phyloP scores from a whole-genome alignment of 768 basidiomycete species.

The Macrolepiota fuliginosa region DNA sequence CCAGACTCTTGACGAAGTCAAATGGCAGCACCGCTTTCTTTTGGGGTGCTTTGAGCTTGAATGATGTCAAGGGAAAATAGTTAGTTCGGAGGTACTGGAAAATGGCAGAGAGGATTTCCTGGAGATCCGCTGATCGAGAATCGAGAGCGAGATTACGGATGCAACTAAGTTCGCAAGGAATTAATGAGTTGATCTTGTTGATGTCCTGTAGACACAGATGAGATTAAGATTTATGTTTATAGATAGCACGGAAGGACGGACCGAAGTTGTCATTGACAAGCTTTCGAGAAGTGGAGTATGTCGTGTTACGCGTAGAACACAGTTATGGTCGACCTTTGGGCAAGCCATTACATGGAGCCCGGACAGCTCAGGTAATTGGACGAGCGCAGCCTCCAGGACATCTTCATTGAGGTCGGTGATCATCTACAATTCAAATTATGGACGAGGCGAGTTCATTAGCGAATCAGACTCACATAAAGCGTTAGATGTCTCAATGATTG shows the following conservation, averaged over 20 bases:
- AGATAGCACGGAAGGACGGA: constrained; percentile 27
- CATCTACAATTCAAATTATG: constrained; percentile 37
- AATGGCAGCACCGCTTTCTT: constrained; percentile 33
- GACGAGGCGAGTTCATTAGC: neutral
- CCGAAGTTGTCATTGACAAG: constrained; percentile 60
- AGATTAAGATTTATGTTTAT: constrained; percentile 1
- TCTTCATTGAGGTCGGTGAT: constrained; percentile 51
- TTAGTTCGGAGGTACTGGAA: constrained; percentile 30
- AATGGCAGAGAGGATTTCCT: constrained; percentile 26
- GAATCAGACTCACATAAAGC: constrained; percentile 48
- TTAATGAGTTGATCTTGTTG: constrained; percentile 31
- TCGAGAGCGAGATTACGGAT: constrained; percentile 56
- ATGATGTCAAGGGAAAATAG: constrained; percentile 32
- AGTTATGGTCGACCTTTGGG: constrained; percentile 49
- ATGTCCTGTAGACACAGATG: neutral
- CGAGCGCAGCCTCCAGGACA: constrained; percentile 46
- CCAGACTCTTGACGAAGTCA: constrained; percentile 39
- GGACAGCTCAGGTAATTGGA: constrained; percentile 48
- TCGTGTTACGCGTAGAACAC: constrained; percentile 41
- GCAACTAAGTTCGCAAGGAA: constrained; percentile 34
- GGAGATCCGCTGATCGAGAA: constrained; percentile 34
- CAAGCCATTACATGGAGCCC: constrained; percentile 65
- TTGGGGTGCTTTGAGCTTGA: constrained; percentile 45
- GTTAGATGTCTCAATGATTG: constrained; percentile 32
- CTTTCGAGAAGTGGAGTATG: constrained; percentile 57